Conservation (phyloP, 768 basidiomycete species). For the Cytidiella melzeri region DNA sequence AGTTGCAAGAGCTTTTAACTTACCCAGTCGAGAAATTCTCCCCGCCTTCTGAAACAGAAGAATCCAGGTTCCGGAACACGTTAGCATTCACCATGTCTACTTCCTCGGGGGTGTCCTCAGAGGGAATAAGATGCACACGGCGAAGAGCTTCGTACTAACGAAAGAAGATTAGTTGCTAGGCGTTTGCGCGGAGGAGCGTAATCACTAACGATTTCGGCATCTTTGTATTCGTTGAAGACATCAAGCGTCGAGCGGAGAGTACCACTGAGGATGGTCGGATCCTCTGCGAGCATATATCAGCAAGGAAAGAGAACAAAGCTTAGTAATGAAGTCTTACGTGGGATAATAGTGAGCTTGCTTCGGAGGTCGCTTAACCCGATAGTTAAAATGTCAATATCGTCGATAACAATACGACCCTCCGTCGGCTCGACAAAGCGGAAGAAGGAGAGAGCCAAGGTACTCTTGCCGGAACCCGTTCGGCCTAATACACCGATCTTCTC, state of each 20-base stretch:
- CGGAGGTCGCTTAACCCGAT: constrained; percentile 82
- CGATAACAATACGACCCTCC: constrained; percentile 67
- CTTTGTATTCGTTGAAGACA: constrained; percentile 82
- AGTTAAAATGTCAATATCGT: constrained; percentile 71
- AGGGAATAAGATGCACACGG: constrained; percentile 73
- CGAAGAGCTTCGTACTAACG: constrained; percentile 75
- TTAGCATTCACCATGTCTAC: constrained; percentile 58
- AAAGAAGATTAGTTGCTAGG: neutral
- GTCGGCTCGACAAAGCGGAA: constrained; percentile 90
- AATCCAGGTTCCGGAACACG: constrained; percentile 72
- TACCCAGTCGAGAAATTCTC: constrained; percentile 88
- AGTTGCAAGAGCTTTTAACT: constrained; percentile 18
- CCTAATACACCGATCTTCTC: constrained; percentile 81
- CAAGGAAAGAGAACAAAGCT: neutral
- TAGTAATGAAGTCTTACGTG: constrained; percentile 39
- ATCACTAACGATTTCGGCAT: constrained; percentile 65
- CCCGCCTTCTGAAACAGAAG: constrained; percentile 72
- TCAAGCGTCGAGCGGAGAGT: constrained; percentile 76
- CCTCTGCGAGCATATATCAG: constrained; percentile 46
- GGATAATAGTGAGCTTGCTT: constrained; percentile 69
- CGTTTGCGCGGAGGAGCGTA: neutral
- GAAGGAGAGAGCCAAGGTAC: constrained; percentile 76
- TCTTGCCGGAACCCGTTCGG: constrained; percentile 65
- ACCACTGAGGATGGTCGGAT: constrained; percentile 83
- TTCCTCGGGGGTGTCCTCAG: constrained; percentile 41